These are phyloP conservation scores for Sequoiadendron giganteum DNA, from an alignment of 75 land plant species.

Conservation along the genomic window DNA sequence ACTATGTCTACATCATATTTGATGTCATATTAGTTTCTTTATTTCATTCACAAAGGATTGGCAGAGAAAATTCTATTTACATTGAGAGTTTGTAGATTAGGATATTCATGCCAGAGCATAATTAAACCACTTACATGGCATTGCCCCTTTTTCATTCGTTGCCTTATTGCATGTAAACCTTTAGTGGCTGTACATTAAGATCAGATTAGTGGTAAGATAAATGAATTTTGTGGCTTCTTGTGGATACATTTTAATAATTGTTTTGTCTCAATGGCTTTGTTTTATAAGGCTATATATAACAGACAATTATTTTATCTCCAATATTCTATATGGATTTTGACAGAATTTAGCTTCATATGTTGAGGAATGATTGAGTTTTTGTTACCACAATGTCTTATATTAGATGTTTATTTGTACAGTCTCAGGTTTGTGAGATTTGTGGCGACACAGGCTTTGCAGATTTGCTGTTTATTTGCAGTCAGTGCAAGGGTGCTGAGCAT, in stretches of 20 bases:
- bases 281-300: background rate
- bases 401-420: background rate
- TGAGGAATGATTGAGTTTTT: background rate
- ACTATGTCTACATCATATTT: background rate
- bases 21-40: background rate
- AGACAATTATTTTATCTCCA: background rate
- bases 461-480: background rate
- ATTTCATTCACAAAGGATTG: background rate
- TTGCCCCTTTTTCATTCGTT: background rate
- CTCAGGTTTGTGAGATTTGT: background rate
- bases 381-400: background rate
- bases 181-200: background rate
- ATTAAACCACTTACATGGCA: background rate
- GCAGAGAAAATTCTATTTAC: background rate
- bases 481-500: slow-evolving; percentile 10
- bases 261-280: background rate
- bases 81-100: no score
- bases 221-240: background rate
- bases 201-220: background rate
- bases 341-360: background rate
- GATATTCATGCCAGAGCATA: background rate
- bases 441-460: slow-evolving; percentile 1
- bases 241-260: background rate
- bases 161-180: background rate
- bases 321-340: background rate